Base-by-base conservation (phyloP, 352 stramenopile genomes). In the Globisporangium ultimum region DNA sequence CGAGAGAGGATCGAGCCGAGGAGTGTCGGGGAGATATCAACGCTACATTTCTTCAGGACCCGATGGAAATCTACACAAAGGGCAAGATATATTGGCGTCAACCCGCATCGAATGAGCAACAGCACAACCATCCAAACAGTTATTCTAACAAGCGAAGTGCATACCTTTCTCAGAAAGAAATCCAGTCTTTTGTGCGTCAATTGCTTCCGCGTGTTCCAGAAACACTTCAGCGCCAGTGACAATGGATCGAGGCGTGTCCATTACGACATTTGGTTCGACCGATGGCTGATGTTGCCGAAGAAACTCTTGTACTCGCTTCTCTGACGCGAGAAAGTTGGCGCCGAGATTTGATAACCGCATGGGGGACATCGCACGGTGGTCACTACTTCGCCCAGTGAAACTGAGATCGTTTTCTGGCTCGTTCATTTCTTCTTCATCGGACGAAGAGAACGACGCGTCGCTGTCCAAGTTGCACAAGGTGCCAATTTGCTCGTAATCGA, bases 401-500 rank as follows among this genome's bases (percentile, higher is more conserved):
- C 8, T 18, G 28, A 41, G 22, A 28, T 13, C 24, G 15, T 42
- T 17, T 17, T 32, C 40, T 10, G 21, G n/a, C 17, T 13, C 22
- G 38, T 58, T 55, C 7, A 78, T 63, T 3, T 53, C 60, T 2
- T 73, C 73, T 32, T 5, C 24, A 32, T 32, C 24, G 24, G 24
- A 32, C 0, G 61, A 68, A 12, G 69, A 80, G 1, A 71, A 46
- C 0, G 77, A 85, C 7, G 71, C 75, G 43, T 89, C 80, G 43
- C 77, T 87, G 41, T 86, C 67, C 11, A 89, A 42, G 45, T 73
- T 74, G 45, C 64, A 87, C 32, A 84, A 50, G 7, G 56, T 61
- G 1, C 59, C 68, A 41, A 89, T 55, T 45, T 85, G 75, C 21
- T 89, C 73, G 38, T 88, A 89, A 48, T 89, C 64, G 21, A 89